Evolutionary conservation across 768 basidiomycete genomes (phyloP).

Genomic region (Pleurotus citrinopileatus): DNA sequence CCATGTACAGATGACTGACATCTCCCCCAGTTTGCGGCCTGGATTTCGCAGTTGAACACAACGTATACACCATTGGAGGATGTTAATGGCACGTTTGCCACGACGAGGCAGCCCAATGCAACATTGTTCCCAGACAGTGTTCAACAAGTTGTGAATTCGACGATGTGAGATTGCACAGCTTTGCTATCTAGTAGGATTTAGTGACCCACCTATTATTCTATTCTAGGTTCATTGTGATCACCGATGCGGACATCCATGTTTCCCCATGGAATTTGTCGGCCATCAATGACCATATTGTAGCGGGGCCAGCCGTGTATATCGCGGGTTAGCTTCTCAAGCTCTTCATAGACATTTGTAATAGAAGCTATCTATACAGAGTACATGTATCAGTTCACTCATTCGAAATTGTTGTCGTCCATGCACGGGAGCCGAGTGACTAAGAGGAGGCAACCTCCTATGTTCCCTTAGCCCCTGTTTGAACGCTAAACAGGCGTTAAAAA

Average conservation of each 20-base stretch:
- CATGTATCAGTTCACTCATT: no score
- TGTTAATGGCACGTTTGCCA: constrained; percentile 38
- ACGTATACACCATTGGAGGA: constrained; percentile 51
- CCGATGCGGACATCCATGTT: constrained; percentile 44
- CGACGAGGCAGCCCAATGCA: constrained; percentile 46
- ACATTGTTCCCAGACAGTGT: constrained; percentile 39
- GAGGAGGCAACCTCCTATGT: no score
- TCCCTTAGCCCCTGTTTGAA: no score
- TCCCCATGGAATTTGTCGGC: constrained; percentile 57
- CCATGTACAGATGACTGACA: not conserved
- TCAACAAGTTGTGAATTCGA: constrained; percentile 47
- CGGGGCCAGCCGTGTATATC: constrained; percentile 51
- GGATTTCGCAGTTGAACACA: constrained; percentile 60
- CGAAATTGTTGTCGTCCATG: no score
- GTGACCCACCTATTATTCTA: not conserved
- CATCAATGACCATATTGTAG: constrained; percentile 52
- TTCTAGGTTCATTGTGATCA: constrained; percentile 46
- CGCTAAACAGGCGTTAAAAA: no score
- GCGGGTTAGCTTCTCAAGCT: constrained; percentile 27
- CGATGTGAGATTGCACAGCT: constrained; percentile 29
- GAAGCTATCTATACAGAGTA: no score
- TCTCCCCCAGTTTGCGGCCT: constrained; percentile 43
- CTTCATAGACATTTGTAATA: no score
- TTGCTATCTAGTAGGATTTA: no score
- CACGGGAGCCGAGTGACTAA: no score